These are phyloP conservation scores for Combretum micranthum DNA, from an alignment of 345 rosid species.

Conservation along the genomic window DNA sequence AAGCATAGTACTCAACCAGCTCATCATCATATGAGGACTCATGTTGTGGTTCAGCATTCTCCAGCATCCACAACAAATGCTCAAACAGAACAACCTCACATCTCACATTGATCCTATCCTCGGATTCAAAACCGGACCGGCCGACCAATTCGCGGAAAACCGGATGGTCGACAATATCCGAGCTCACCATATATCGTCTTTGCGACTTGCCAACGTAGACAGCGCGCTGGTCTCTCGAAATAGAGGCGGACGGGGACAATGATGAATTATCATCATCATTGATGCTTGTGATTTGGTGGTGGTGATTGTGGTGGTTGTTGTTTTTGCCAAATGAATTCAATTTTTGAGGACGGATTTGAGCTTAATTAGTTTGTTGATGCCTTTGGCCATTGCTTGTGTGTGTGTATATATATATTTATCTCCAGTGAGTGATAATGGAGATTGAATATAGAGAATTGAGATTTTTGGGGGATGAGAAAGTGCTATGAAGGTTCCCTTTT, in stretches of 20 bases:
- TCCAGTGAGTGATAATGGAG: too few relatives aligned
- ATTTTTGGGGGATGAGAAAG: slow-evolving; percentile 20
- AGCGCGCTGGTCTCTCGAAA: not conserved
- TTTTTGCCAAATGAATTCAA: slow-evolving; percentile 25
- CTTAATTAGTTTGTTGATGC: slow-evolving; percentile 24
- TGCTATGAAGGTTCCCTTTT: slow-evolving; percentile 24
- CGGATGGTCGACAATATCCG: slow-evolving; percentile 2
- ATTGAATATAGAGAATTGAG: not conserved
- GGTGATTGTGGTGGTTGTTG: slow-evolving; percentile 4
- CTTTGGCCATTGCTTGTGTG: slow-evolving; percentile 23
- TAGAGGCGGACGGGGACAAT: slow-evolving; percentile 6
- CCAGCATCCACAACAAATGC: slow-evolving; percentile 15
- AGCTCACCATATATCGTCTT: slow-evolving; percentile 5
- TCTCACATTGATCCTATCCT: not conserved
- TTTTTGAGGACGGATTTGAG: slow-evolving; percentile 31
- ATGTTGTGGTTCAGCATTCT: slow-evolving; percentile 3
- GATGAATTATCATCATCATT: not conserved
- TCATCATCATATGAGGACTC: slow-evolving; percentile 5
- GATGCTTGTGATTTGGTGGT: slow-evolving; percentile 2
- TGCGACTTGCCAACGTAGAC: slow-evolving; percentile 8
- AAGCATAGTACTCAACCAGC: slow-evolving; percentile 9
- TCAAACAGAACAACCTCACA: slow-evolving; percentile 32
- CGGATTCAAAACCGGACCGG: not conserved
- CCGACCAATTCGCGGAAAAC: slow-evolving; percentile 7
- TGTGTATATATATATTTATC: not conserved